A percentile compares a stretch with the other conserved stretches of the same genome.
Conservation (phyloP, 768 basidiomycete species). For the Tylopilus plumbeoviolaceoides region DNA sequence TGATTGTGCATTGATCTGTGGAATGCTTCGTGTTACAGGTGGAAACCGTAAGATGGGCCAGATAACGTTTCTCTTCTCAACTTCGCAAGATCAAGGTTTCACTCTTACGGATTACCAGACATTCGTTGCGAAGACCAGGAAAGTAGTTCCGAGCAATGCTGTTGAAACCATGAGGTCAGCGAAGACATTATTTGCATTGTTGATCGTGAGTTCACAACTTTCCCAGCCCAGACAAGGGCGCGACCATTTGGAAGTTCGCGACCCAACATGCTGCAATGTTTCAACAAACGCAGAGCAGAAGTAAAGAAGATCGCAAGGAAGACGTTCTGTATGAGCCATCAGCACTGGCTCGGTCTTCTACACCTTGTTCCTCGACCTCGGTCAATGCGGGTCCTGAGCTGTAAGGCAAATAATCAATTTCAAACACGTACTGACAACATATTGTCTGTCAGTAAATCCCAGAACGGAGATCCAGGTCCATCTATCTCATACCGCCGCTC, state of each 20-base stretch:
- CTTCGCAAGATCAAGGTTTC: slow-evolving; percentile 15
- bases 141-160: background rate
- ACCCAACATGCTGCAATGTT: slow-evolving; percentile 12
- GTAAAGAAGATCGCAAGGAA: background rate
- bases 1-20: background rate
- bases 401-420: slow-evolving; percentile 12
- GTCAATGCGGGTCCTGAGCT: slow-evolving; percentile 5
- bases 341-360: slow-evolving; percentile 9
- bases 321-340: background rate
- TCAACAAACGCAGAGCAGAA: slow-evolving; percentile 4
- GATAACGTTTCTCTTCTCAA: slow-evolving; percentile 25
- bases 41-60: background rate
- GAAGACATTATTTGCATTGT: background rate
- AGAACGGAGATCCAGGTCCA: slow-evolving; percentile 5
- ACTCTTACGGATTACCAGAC: slow-evolving; percentile 19
- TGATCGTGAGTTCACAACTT: background rate
- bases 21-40: slow-evolving; percentile 13
- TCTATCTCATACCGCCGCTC: slow-evolving; percentile 31
- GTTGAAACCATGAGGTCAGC: slow-evolving; percentile 17
- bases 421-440: background rate
- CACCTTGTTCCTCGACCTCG: slow-evolving; percentile 19
- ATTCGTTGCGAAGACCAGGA: slow-evolving; percentile 14
- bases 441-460: slow-evolving; percentile 8
- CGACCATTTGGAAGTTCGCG: slow-evolving; percentile 13
- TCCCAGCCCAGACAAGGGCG: slow-evolving; percentile 16